Conservation (phyloP, 805 yeast species). For the Suhomyces kilbournensis region DNA sequence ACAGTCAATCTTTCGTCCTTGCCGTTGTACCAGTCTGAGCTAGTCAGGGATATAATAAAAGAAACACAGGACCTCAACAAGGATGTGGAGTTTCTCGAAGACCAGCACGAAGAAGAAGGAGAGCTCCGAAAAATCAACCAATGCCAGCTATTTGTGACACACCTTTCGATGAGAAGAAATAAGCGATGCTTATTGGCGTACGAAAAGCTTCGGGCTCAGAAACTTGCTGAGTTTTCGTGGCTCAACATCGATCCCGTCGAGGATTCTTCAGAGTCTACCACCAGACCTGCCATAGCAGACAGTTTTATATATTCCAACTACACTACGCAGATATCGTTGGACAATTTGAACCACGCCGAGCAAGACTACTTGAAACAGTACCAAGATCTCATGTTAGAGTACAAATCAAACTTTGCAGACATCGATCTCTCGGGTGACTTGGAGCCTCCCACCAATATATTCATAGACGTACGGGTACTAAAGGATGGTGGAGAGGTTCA, state of each 20-base stretch:
- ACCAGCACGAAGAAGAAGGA: conserved; percentile 20
- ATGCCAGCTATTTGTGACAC: conserved; percentile 67
- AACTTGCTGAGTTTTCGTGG: conserved; percentile 72
- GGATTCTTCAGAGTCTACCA: not conserved
- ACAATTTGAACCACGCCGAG: conserved; percentile 70
- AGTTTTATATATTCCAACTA: conserved; percentile 13
- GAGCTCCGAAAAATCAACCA: conserved; percentile 49
- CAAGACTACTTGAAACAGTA: conserved; percentile 73
- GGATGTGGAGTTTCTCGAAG: conserved; percentile 50
- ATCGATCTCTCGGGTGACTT: conserved; percentile 85
- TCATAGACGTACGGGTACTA: conserved; percentile 88
- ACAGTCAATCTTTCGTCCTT: conserved; percentile 59
- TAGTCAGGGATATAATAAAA: conserved; percentile 63
- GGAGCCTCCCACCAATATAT: conserved; percentile 87
- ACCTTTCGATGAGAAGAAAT: conserved; percentile 78
- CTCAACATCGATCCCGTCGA: conserved; percentile 52
- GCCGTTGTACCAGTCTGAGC: conserved; percentile 70
- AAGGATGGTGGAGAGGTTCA: conserved; percentile 96
- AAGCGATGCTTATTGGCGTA: conserved; percentile 88
- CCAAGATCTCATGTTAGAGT: conserved; percentile 65
- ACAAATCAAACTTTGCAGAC: conserved; percentile 77
- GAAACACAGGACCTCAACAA: conserved; percentile 66
- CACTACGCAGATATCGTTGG: conserved; percentile 33
- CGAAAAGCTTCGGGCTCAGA: conserved; percentile 65
- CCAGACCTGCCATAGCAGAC: conserved; percentile 5